Conservation (phyloP, 2,329 filamentous ascomycete species). For the Beauveria sp. region DNA sequence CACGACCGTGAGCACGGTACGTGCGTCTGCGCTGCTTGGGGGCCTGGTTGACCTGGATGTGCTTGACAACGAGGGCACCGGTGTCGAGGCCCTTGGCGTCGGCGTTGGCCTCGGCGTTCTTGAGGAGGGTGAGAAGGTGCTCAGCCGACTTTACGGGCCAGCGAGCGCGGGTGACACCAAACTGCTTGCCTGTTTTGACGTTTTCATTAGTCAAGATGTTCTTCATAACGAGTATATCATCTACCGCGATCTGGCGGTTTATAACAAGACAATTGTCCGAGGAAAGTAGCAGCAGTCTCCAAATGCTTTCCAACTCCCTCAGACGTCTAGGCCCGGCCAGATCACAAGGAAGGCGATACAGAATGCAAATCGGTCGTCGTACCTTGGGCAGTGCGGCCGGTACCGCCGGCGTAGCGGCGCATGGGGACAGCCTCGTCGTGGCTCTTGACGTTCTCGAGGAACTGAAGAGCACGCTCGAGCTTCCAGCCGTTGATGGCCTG, state of each 20-base stretch:
- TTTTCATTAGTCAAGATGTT: constrained; percentile 19
- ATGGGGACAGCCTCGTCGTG: constrained; percentile 98
- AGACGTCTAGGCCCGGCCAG: not conserved
- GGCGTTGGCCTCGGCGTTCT: constrained; percentile 95
- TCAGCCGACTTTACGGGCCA: constrained; percentile 99
- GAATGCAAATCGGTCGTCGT: constrained; percentile 39
- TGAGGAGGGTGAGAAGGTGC: constrained; percentile 93
- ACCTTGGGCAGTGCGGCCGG: constrained; percentile 96
- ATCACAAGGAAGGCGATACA: not conserved
- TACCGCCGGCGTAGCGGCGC: constrained; percentile 94
- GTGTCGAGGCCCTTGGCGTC: constrained; percentile 97
- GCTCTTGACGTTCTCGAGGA: constrained; percentile 96
- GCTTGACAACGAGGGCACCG: constrained; percentile 95
- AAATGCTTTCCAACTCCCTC: not conserved
- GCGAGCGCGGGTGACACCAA: constrained; percentile 94
- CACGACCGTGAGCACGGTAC: constrained; percentile 99
- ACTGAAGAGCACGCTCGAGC: constrained; percentile 85
- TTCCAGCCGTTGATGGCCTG: constrained; percentile 99
- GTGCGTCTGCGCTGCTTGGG: constrained; percentile 98
- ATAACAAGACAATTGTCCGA: not conserved
- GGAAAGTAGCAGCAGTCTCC: not conserved
- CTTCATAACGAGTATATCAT: not conserved
- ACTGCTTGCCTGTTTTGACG: constrained; percentile 79
- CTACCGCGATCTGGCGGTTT: not conserved
- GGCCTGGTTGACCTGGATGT: constrained; percentile 99